A percentile compares a stretch with the other conserved stretches of the same genome.
Evolutionary conservation across 495 filamentous ascomycete genomes (phyloP).

Genomic region (Recurvomyces mirabilis): DNA sequence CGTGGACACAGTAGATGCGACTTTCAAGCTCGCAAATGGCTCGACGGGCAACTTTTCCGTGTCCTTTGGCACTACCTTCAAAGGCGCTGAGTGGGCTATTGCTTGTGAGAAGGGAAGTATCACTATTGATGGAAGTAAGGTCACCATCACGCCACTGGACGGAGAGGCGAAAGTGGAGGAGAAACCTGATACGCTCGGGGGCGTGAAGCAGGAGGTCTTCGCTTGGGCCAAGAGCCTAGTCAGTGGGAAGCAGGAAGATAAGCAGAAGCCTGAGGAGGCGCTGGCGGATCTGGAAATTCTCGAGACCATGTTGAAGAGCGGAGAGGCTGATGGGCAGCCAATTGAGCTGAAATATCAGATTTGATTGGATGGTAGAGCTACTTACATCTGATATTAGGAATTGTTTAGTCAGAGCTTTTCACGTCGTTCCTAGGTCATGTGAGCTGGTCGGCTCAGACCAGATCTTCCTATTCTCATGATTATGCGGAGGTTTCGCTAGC

Average conservation of each 20-base stretch:
- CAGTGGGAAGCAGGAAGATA: slow-evolving; percentile 37
- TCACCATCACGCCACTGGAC: slow-evolving; percentile 29
- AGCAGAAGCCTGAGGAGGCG: slow-evolving; percentile 54
- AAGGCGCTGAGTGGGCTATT: slow-evolving; percentile 39
- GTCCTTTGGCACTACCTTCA: slow-evolving; percentile 57
- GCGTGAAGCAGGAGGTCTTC: slow-evolving; percentile 55
- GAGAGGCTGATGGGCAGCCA: slow-evolving; percentile 43
- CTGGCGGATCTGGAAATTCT: slow-evolving; percentile 56
- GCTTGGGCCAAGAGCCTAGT: slow-evolving; percentile 52
- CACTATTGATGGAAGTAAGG: slow-evolving; percentile 33
- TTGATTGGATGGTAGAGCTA: too few species aligned
- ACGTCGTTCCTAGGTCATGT: too few species aligned
- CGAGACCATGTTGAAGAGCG: slow-evolving; percentile 52
- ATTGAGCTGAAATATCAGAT: slow-evolving; percentile 23
- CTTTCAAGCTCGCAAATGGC: slow-evolving; percentile 47
- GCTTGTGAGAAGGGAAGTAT: slow-evolving; percentile 43
- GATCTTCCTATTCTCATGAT: too few species aligned
- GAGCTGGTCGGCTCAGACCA: too few species aligned
- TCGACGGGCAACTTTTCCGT: slow-evolving; percentile 50
- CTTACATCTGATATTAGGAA: too few species aligned
- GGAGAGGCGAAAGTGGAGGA: slow-evolving; percentile 29
- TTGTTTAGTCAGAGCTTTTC: too few species aligned
- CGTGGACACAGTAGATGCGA: slow-evolving; percentile 62
- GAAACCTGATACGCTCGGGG: slow-evolving; percentile 40
- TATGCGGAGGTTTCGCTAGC: too few species aligned